These are phyloP conservation scores for Sugiyamaella xylanicola DNA, from an alignment of 1,139 yeast genomes.

Conservation along the genomic window DNA sequence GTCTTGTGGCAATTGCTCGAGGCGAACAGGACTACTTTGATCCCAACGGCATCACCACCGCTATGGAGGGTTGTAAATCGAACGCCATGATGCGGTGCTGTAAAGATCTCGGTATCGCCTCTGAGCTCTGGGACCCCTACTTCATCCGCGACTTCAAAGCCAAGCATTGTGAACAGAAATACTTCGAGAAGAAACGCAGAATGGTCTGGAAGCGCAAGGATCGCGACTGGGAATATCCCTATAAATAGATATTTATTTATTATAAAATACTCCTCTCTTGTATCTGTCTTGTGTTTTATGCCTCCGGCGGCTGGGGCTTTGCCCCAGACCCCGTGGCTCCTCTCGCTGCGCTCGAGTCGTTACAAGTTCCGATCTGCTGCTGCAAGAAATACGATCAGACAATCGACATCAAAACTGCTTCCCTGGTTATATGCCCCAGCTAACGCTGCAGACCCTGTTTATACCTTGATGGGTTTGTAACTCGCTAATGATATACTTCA, in stretches of 20 bases:
- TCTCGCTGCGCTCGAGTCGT: not conserved
- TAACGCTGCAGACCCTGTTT: no score
- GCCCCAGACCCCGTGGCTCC: constrained; percentile 3
- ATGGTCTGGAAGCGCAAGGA: constrained; percentile 82
- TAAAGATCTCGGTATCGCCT: constrained; percentile 93
- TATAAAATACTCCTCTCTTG: not conserved
- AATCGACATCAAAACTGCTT: no score
- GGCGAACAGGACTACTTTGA: constrained; percentile 95
- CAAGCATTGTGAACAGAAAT: constrained; percentile 75
- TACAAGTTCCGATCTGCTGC: no score
- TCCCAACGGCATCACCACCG: constrained; percentile 87
- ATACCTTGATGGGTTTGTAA: no score
- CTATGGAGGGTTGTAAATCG: constrained; percentile 95
- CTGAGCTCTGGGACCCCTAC: constrained; percentile 95
- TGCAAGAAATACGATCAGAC: no score
- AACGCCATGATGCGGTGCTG: constrained; percentile 98
- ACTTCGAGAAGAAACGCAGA: constrained; percentile 83
- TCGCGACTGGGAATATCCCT: constrained; percentile 74
- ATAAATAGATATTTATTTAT: constrained; percentile 44
- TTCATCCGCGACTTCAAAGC: constrained; percentile 81
- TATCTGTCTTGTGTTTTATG: not conserved
- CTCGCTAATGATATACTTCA: no score
- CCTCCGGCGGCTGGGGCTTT: constrained; percentile 10
- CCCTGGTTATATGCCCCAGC: no score
- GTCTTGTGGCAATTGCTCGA: constrained; percentile 87